A percentile compares a stretch with the other conserved stretches of the same genome.
Evolutionary conservation across 768 basidiomycete species (phyloP).

Genomic region (Dendrothele bispora): DNA sequence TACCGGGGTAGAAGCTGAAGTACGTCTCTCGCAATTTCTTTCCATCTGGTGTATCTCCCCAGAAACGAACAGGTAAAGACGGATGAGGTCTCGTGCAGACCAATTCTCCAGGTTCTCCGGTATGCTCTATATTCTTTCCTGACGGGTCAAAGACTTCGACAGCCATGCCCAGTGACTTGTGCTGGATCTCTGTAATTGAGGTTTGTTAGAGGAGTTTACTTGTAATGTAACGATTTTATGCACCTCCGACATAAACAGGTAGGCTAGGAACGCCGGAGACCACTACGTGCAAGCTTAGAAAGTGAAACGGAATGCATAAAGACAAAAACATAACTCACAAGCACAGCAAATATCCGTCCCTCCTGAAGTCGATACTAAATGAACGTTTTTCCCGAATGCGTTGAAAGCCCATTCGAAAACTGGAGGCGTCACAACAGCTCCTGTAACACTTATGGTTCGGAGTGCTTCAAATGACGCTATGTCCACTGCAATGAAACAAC

Average conservation of each 20-base stretch:
- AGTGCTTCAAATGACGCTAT: slow-evolving; percentile 56
- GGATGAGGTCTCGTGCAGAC: slow-evolving; percentile 72
- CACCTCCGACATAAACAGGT: slow-evolving; percentile 67
- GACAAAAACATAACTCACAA: slow-evolving; percentile 43
- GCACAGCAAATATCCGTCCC: slow-evolving; percentile 73
- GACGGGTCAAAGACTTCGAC: slow-evolving; percentile 57
- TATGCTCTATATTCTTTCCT: slow-evolving; percentile 50
- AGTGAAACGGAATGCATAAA: neutral
- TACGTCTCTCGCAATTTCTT: slow-evolving; percentile 64
- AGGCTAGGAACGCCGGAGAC: slow-evolving; percentile 46
- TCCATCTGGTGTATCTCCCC: slow-evolving; percentile 57
- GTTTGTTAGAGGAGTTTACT: neutral
- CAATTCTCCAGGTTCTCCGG: slow-evolving; percentile 55
- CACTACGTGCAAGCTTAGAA: slow-evolving; percentile 36
- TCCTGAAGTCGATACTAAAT: slow-evolving; percentile 55
- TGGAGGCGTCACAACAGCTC: slow-evolving; percentile 64
- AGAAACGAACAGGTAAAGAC: slow-evolving; percentile 64
- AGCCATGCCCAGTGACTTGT: slow-evolving; percentile 65
- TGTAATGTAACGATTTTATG: neutral
- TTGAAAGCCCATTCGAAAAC: slow-evolving; percentile 66
- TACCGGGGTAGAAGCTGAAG: slow-evolving; percentile 62
- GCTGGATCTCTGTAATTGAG: slow-evolving; percentile 53
- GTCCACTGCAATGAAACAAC: slow-evolving; percentile 31
- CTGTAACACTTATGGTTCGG: slow-evolving; percentile 53
- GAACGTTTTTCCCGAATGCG: slow-evolving; percentile 55